Base-by-base conservation (phyloP, 225 moss, liverwort and hornwort species). In the Marchantia polymorpha region DNA sequence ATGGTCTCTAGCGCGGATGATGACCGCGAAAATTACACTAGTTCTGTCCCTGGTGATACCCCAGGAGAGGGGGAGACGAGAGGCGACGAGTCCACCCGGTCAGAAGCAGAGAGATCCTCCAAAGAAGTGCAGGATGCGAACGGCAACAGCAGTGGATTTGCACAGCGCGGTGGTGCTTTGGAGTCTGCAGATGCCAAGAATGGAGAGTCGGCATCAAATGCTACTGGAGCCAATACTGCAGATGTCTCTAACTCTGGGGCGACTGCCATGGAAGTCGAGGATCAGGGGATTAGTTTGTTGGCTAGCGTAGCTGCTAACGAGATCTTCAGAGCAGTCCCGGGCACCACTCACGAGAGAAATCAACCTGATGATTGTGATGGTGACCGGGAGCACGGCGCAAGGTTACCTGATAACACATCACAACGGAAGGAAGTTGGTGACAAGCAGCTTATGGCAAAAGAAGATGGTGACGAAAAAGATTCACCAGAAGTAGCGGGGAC, bases 291-390 rank as follows among this genome's bases (percentile, higher is more conserved):
- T 86, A 90, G 94, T 83, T 82, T 99, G 80, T 79, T 94, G 76
- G 97, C 97, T 27, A 95, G 90, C 47, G 93, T 95, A 51, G 94
- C 94, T 82, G 97, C 93, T 25, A 92, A 89, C 77, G 94, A 97
- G 69, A 85, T 88, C 9, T 82, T 79, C 55, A 85, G 85, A 53
- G 76, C 78, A 53, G 77, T 69, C 0, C 69, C 64, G 8, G 81
- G 78, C 52, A 12, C 64, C 22, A 10, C 55, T 16, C 77, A 53
- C 9, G 84, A 82, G 47, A 80, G 83, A 87, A 88, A 52, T 82
- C 84, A 79, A 76, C 66, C 74, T 72, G 89, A 80, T 85, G 86
- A 49, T 74, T 22, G 10, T 0, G 79, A 68, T 79, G 64, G 52
- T 1, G 86, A 88, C 7, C 81, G 54, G 22, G 86, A 82, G 26